Evolutionary conservation across 2,329 filamentous ascomycete species (phyloP).

Genomic region (Corinectria fuckeliana): DNA sequence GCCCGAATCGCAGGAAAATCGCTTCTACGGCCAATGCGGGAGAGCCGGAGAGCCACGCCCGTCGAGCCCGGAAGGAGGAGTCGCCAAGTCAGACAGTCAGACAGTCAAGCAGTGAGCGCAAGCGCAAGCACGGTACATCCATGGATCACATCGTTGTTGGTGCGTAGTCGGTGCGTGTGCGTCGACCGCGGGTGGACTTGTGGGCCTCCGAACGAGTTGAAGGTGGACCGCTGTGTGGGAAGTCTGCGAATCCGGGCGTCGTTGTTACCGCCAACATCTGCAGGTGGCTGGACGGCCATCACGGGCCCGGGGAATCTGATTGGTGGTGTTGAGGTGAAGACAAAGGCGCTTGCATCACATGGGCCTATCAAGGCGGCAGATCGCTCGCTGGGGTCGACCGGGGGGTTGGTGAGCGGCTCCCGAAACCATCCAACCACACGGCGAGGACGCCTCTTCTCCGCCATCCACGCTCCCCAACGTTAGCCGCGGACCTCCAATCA

Average conservation of each 20-base stretch:
- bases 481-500: constrained; percentile 24
- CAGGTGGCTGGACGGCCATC: constrained; percentile 49
- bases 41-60: neutral
- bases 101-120: neutral
- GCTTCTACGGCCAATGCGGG: neutral
- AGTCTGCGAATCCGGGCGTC: constrained; percentile 40
- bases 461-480: constrained; percentile 28
- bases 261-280: constrained; percentile 55
- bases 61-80: neutral
- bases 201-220: neutral
- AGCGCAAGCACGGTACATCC: neutral
- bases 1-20: neutral
- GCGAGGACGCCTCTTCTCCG: constrained; percentile 22
- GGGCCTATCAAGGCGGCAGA: constrained; percentile 36
- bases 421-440: constrained; percentile 28
- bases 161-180: constrained; percentile 30
- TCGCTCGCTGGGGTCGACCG: constrained; percentile 13
- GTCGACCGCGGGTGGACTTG: constrained; percentile 9
- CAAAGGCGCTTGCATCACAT: constrained; percentile 28
- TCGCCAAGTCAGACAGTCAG: constrained; percentile 9
- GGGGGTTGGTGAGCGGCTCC: constrained; percentile 26
- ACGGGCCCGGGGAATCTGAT: constrained; percentile 46
- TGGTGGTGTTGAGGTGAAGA: constrained; percentile 41
- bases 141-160: neutral
- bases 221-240: constrained; percentile 13